A percentile compares a stretch with the other conserved stretches of the same genome.
phyloP scores from a whole-genome alignment of 176 grass and related monocot species.

The Zea luxurians region DNA sequence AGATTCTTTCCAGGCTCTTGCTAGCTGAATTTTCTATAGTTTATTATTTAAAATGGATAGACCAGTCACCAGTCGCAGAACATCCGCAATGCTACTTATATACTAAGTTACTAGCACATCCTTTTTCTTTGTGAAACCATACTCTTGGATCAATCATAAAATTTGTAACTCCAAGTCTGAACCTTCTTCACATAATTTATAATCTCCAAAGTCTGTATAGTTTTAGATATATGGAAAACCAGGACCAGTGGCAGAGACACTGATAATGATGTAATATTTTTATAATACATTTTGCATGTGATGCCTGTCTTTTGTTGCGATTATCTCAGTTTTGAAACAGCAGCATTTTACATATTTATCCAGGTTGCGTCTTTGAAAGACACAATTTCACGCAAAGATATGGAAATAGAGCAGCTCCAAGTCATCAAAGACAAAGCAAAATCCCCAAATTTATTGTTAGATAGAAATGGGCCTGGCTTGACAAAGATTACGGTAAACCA shows the following conservation, averaged over 20 bases:
- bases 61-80: neutral
- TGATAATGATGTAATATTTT: conserved; percentile 1
- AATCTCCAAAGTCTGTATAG: neutral
- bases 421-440: conserved; percentile 58
- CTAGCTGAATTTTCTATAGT: neutral
- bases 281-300: neutral
- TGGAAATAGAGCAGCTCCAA: conserved; percentile 86
- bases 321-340: conserved; percentile 26
- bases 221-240: conserved; percentile 1
- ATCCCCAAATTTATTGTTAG: conserved; percentile 22
- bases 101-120: neutral
- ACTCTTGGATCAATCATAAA: neutral
- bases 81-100: neutral
- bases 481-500: conserved; percentile 37
- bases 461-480: conserved; percentile 41
- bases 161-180: neutral
- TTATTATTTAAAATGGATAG: neutral
- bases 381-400: conserved; percentile 79
- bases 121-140: neutral
- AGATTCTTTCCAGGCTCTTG: neutral
- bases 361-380: conserved; percentile 92
- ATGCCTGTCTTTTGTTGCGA: neutral
- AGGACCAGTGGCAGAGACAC: neutral
- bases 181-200: neutral
- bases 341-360: conserved; percentile 26